Conservation (phyloP, 2,329 filamentous ascomycete species). For the Scorias spongiosa region DNA sequence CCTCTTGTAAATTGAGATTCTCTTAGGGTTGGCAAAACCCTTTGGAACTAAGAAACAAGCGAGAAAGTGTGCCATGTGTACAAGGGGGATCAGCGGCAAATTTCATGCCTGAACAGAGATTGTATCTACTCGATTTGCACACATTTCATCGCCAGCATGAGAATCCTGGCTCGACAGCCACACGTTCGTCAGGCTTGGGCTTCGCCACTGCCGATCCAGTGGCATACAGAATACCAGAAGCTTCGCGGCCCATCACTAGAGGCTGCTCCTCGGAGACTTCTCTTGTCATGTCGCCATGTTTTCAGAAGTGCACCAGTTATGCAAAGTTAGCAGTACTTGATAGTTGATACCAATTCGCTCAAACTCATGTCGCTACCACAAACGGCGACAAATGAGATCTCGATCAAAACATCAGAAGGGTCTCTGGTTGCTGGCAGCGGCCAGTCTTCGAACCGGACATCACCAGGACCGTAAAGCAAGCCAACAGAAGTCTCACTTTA, state of each 20-base stretch:
- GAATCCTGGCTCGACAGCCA: constrained; percentile 16
- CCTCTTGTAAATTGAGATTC: constrained; percentile 30
- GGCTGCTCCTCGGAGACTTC: constrained; percentile 20
- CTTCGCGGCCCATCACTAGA: constrained; percentile 17
- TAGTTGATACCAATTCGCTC: constrained; percentile 1
- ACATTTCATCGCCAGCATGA: constrained; percentile 9
- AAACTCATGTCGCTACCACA: constrained; percentile 9
- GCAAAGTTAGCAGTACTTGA: constrained; percentile 12
- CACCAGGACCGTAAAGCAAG: too few species aligned
- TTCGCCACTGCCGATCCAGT: constrained; percentile 12
- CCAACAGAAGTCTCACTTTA: too few species aligned
- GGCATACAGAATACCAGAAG: constrained; percentile 13
- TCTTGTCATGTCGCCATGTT: constrained; percentile 26
- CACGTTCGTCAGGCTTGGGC: constrained; percentile 14
- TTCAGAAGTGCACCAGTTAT: constrained; percentile 26
- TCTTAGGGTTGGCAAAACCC: constrained; percentile 29
- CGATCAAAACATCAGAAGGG: constrained; percentile 3
- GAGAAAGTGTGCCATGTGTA: constrained; percentile 25
- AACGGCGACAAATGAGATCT: constrained; percentile 4
- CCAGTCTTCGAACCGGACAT: constrained; percentile 3
- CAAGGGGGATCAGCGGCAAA: constrained; percentile 3
- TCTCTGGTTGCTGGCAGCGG: constrained; percentile 1
- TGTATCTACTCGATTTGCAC: constrained; percentile 5
- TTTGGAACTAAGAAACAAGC: constrained; percentile 31
- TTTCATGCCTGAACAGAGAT: constrained; percentile 5